Conservation (phyloP, 2,329 filamentous ascomycete species). For the Pseudogymnoascus sp. region DNA sequence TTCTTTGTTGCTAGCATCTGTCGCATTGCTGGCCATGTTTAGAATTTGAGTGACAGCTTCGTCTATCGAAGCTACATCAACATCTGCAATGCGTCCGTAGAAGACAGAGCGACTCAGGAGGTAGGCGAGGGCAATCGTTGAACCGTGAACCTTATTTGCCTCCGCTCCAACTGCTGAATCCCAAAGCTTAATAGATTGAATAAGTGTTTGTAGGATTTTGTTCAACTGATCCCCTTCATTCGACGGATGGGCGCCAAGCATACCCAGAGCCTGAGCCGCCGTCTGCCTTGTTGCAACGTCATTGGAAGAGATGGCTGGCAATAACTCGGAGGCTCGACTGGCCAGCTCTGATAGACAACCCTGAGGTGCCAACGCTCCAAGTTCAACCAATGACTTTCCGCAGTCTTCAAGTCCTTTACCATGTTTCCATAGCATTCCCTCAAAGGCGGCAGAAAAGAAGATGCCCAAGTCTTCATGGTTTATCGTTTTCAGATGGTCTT, state of each 20-base stretch:
- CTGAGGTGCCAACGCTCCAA: slow-evolving; percentile 46
- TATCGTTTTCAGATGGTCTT: slow-evolving; percentile 41
- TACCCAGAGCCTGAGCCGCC: slow-evolving; percentile 65
- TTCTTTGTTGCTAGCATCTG: slow-evolving; percentile 50
- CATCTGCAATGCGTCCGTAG: slow-evolving; percentile 33
- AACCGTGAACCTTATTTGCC: slow-evolving; percentile 52
- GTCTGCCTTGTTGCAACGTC: slow-evolving; percentile 59
- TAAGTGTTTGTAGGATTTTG: slow-evolving; percentile 38
- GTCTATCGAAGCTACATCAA: slow-evolving; percentile 33
- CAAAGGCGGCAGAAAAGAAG: slow-evolving; percentile 49
- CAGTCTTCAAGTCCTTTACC: slow-evolving; percentile 37
- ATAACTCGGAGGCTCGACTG: slow-evolving; percentile 43
- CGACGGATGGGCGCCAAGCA: slow-evolving; percentile 61
- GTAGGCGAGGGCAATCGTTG: slow-evolving; percentile 51
- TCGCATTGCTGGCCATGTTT: slow-evolving; percentile 45
- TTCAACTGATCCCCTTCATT: slow-evolving; percentile 37
- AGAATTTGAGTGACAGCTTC: slow-evolving; percentile 39
- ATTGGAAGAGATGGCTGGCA: slow-evolving; percentile 61
- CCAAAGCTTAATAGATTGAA: slow-evolving; percentile 44
- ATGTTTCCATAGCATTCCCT: slow-evolving; percentile 44
- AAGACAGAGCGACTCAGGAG: slow-evolving; percentile 50
- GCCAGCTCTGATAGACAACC: slow-evolving; percentile 44
- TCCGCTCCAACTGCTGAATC: slow-evolving; percentile 48
- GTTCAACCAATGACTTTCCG: slow-evolving; percentile 45
- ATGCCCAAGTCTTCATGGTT: slow-evolving; percentile 35